These are phyloP conservation scores for Akanthomyces uredinophilus DNA, from an alignment of 2,329 filamentous ascomycete species.

Conservation along the genomic window DNA sequence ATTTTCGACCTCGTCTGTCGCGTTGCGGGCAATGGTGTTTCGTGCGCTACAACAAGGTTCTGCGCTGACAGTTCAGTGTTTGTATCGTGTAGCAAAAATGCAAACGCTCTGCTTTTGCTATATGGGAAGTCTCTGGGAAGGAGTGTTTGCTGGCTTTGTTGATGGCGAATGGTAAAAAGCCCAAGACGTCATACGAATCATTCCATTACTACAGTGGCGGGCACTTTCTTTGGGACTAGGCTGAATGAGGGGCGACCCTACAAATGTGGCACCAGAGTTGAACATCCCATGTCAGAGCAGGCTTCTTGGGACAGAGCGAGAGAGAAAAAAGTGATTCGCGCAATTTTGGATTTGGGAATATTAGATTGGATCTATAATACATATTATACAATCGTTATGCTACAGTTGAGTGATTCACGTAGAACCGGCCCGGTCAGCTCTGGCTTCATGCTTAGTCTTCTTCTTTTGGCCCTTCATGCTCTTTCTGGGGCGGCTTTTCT, in stretches of 20 bases:
- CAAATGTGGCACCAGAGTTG: not conserved
- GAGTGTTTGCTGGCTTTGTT: not conserved
- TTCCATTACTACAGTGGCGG: not conserved
- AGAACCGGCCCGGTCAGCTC: slow-evolving; percentile 19
- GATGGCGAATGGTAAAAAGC: not conserved
- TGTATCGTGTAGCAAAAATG: not conserved
- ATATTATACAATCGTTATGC: not conserved
- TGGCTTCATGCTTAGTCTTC: slow-evolving; percentile 27
- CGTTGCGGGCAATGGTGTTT: not conserved
- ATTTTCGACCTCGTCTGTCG: not conserved
- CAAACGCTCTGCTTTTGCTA: not conserved
- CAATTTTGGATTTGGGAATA: not conserved
- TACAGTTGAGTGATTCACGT: not conserved
- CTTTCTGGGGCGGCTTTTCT: slow-evolving; percentile 54
- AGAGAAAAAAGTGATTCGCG: not conserved
- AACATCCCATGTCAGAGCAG: not conserved
- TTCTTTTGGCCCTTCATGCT: slow-evolving; percentile 63
- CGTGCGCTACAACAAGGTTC: not conserved
- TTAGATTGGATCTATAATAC: not conserved
- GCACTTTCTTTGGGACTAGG: not conserved
- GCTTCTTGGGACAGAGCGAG: not conserved
- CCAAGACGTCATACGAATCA: slow-evolving; percentile 4
- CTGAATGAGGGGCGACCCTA: not conserved
- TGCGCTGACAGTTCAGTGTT: not conserved
- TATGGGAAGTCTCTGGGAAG: not conserved